These are phyloP conservation scores for Meripilus lineatus DNA, from an alignment of 1,284 basidiomycete species.

Conservation along the genomic window DNA sequence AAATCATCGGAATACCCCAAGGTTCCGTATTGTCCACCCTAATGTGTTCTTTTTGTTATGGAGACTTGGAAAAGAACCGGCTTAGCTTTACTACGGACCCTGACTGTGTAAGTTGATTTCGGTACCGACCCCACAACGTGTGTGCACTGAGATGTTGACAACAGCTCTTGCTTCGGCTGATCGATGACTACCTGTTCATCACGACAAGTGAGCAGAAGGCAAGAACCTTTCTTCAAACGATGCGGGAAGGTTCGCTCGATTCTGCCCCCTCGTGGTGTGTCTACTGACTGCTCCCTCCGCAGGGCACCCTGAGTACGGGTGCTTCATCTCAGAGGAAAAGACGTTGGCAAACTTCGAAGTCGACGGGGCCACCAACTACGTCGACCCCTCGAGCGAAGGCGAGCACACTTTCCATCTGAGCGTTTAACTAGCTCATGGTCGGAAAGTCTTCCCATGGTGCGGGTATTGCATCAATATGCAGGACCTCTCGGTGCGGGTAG, in stretches of 20 bases:
- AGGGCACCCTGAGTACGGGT: slow-evolving; percentile 93
- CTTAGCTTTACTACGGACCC: slow-evolving; percentile 56
- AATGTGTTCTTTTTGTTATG: slow-evolving; percentile 93
- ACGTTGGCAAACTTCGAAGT: slow-evolving; percentile 85
- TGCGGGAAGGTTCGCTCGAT: slow-evolving; percentile 60
- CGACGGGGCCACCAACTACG: slow-evolving; percentile 51
- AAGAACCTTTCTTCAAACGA: slow-evolving; percentile 65
- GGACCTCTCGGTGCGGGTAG: slow-evolving; percentile 71
- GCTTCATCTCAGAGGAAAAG: slow-evolving; percentile 85
- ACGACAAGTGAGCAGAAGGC: slow-evolving; percentile 70
- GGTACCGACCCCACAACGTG: neutral
- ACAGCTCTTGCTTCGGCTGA: slow-evolving; percentile 80
- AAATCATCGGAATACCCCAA: slow-evolving; percentile 92
- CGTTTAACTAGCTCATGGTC: slow-evolving; percentile 1
- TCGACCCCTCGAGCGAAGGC: slow-evolving; percentile 46
- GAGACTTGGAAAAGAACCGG: slow-evolving; percentile 73
- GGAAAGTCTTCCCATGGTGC: slow-evolving; percentile 85
- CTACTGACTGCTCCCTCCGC: neutral
- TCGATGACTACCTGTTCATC: slow-evolving; percentile 93
- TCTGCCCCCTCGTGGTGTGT: neutral
- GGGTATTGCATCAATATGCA: slow-evolving; percentile 75
- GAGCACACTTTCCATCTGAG: slow-evolving; percentile 11
- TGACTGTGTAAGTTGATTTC: slow-evolving; percentile 60
- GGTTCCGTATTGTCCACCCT: slow-evolving; percentile 89
- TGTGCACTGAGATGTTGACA: neutral